Evolutionary conservation across 495 filamentous ascomycete species (phyloP), one percentile per base, ranked within the genome.

Genomic region (Penicillium fimorum): DNA sequence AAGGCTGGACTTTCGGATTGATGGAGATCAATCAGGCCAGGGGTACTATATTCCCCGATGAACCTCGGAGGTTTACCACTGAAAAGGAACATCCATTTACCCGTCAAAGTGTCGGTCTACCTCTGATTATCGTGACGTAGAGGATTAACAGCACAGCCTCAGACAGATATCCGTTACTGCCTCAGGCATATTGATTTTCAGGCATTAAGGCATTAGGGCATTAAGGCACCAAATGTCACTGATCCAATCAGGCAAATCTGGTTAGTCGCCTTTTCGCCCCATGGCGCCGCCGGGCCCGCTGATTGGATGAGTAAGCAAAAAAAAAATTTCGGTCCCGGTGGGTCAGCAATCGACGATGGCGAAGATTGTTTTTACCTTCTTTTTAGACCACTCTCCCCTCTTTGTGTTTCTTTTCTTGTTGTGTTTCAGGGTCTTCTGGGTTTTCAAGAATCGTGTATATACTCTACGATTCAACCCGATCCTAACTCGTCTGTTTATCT

Each of bases 361-460:
- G 27, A 52, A 52, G 25, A 27, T 30, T 29, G 38, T 30, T 42
- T 43, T 52, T n/a, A 11, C 38, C 33, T 41, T 55, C 20, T 50
- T 57, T 52, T 13, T 53, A 38, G 50, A 52, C 50, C 53, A 44
- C 49, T 55, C 52, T 55, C 49, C 47, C 47, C 50, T 47, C 49
- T 20, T 62, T 47, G 57, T 46, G 47, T 62, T 60, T 62, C 65
- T 51, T 58, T 50, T 53, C 13, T 49, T 18, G 47, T 55, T 44
- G 32, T 49, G 41, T 55, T 55, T 52, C 49, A 27, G 58, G 33
- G 43, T 43, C 11, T 38, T 38, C 38, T 56, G 44, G 30, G 52
- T 52, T 33, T 49, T 44, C 32, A 18, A 32, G 51, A 45, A 53
- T 46, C 42, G 52, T 54, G 42, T 47, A 54, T 17, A 54, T 45